Evolutionary conservation across 2,329 filamentous ascomycete species (phyloP).

Genomic region (Albifimbria verrucaria): DNA sequence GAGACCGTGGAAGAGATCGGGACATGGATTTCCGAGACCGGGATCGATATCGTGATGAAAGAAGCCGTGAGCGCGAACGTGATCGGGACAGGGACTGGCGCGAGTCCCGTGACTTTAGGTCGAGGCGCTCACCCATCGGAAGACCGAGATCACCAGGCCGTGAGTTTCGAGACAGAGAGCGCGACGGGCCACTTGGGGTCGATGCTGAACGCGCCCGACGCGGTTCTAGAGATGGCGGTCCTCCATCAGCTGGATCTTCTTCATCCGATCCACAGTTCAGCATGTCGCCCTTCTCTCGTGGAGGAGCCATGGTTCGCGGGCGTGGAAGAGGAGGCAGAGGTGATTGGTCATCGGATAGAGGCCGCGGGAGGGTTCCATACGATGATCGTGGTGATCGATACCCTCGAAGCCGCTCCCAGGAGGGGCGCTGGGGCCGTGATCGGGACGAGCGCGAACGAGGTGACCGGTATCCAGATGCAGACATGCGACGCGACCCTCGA

Average conservation of each 20-base stretch:
- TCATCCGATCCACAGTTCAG: conserved; percentile 65
- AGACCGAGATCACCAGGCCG: conserved; percentile 64
- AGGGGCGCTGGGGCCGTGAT: conserved; percentile 57
- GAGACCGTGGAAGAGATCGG: conserved; percentile 57
- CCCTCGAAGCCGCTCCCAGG: conserved; percentile 62
- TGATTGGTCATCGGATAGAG: conserved; percentile 41
- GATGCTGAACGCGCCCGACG: conserved; percentile 66
- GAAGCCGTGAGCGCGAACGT: conserved; percentile 57
- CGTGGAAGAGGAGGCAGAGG: conserved; percentile 45
- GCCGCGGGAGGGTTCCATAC: conserved; percentile 55
- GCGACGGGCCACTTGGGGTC: conserved; percentile 57
- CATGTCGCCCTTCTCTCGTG: conserved; percentile 47
- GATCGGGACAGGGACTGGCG: conserved; percentile 49
- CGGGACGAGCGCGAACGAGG: conserved; percentile 51
- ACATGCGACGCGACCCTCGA: conserved; percentile 40
- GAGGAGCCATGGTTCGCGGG: conserved; percentile 54
- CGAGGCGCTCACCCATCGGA: conserved; percentile 56
- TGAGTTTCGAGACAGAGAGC: conserved; percentile 59
- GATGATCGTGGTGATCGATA: conserved; percentile 62
- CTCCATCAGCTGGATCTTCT: conserved; percentile 67
- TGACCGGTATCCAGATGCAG: conserved; percentile 38
- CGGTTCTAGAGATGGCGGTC: conserved; percentile 66
- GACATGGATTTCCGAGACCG: conserved; percentile 58
- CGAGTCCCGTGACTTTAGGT: conserved; percentile 33
- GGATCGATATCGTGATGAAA: conserved; percentile 58